Conservation (phyloP, 441 rosid species). For the Cnidoscolus chayamansa region DNA sequence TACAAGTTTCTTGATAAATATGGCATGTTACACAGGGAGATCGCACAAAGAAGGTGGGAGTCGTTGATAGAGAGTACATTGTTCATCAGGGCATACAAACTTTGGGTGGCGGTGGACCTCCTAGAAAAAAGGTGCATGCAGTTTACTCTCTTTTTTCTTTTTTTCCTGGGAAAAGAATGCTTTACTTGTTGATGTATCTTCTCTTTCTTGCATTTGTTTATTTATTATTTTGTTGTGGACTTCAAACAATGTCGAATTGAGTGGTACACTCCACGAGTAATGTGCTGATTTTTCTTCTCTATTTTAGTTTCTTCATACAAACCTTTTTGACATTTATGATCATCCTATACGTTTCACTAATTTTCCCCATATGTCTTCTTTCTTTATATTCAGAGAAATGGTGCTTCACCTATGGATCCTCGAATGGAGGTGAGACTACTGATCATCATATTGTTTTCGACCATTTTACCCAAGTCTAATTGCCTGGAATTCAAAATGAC, state of each 20-base stretch:
- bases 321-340: background rate
- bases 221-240: conserved; percentile 16
- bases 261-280: conserved; percentile 23
- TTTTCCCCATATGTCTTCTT: conserved; percentile 9
- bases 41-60: conserved; percentile 79
- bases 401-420: conserved; percentile 42
- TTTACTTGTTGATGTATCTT: background rate
- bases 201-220: background rate
- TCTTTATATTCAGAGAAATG: conserved; percentile 34
- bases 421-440: conserved; percentile 42
- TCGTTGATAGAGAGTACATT: conserved; percentile 77
- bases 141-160: background rate
- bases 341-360: conserved; percentile 2
- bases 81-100: conserved; percentile 86
- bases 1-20: background rate
- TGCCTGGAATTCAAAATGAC: background rate
- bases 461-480: background rate
- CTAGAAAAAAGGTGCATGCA: conserved; percentile 45
- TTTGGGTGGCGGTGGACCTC: conserved; percentile 51
- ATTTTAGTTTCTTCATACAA: background rate
- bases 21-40: conserved; percentile 57
- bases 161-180: background rate
- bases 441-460: background rate
- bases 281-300: background rate
- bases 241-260: conserved; percentile 19